These are phyloP conservation scores for Grammothele lineata DNA, from an alignment of 768 basidiomycete species.

Conservation along the genomic window DNA sequence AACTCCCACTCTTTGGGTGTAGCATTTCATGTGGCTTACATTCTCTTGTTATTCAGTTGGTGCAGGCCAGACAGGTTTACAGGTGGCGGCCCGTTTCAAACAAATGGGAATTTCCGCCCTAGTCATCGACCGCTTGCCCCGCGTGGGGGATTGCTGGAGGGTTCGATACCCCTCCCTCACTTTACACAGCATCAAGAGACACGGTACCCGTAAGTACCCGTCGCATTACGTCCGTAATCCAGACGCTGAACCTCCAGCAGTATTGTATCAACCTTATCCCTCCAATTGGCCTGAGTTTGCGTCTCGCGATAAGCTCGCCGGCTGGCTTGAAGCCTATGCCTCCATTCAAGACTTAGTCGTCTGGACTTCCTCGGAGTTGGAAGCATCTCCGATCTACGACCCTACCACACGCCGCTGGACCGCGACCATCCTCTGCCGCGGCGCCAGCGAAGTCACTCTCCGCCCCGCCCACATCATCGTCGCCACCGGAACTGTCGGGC, in stretches of 20 bases:
- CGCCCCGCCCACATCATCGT: constrained; percentile 50
- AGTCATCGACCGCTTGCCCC: constrained; percentile 50
- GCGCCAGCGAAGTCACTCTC: constrained; percentile 33
- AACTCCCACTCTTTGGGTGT: neutral
- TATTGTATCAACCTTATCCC: constrained; percentile 9
- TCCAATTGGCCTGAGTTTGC: constrained; percentile 19
- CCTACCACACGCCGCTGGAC: constrained; percentile 39
- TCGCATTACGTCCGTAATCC: neutral
- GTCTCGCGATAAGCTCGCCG: constrained; percentile 55
- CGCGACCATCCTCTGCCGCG: constrained; percentile 36
- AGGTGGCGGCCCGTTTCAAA: constrained; percentile 61
- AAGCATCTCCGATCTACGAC: constrained; percentile 32
- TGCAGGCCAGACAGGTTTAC: constrained; percentile 65
- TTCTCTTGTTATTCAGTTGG: constrained; percentile 32
- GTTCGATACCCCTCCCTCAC: constrained; percentile 55
- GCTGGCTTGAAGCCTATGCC: constrained; percentile 64
- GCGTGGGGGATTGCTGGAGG: constrained; percentile 58
- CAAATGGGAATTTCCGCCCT: constrained; percentile 47
- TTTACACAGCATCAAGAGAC: constrained; percentile 29
- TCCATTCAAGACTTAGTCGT: constrained; percentile 56
- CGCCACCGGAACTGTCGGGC: constrained; percentile 49
- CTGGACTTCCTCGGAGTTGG: constrained; percentile 50
- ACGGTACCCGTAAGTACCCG: constrained; percentile 31
- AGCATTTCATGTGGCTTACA: neutral
- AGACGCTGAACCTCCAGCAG: neutral